A percentile compares a stretch with the other conserved stretches of the same genome.
These are phyloP conservation scores for Casuarina glauca DNA, from an alignment of 306 rosid species.

Conservation along the genomic window DNA sequence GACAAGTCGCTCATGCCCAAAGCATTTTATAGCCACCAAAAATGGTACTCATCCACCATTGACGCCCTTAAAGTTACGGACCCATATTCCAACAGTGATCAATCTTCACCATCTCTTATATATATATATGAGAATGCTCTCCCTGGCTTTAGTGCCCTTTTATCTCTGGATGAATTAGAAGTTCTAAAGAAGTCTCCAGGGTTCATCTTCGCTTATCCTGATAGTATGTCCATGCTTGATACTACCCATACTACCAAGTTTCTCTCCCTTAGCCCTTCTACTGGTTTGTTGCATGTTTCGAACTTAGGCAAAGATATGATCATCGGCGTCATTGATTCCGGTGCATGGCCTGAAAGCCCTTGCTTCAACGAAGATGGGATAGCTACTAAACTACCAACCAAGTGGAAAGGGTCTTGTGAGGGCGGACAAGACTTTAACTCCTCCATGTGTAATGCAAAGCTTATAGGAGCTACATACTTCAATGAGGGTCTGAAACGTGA, in stretches of 20 bases:
- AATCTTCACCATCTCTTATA: slow-evolving; percentile 10
- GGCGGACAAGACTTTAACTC: background rate
- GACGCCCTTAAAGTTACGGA: background rate
- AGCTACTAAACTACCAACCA: background rate
- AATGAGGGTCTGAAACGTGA: background rate
- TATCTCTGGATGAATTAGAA: slow-evolving; percentile 7
- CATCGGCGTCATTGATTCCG: background rate
- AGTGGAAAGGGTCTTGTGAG: background rate
- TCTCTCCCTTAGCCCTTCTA: background rate
- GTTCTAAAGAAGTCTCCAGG: background rate
- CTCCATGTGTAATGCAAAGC: background rate
- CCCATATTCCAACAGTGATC: background rate
- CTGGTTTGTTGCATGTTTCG: background rate
- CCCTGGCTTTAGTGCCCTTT: slow-evolving; percentile 17
- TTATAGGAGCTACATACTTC: background rate
- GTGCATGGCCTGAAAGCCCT: background rate
- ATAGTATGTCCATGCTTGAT: too few species aligned
- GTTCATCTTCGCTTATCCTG: too few species aligned
- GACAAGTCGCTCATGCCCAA: background rate
- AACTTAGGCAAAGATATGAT: background rate
- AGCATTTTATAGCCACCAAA: background rate
- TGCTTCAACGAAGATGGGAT: background rate
- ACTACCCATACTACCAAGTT: background rate
- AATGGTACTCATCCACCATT: background rate
- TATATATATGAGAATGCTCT: slow-evolving; percentile 13